Evolutionary conservation across 768 basidiomycete genomes (phyloP), one percentile per base, ranked within the genome.

Genomic region (Floccularia luteovirens): DNA sequence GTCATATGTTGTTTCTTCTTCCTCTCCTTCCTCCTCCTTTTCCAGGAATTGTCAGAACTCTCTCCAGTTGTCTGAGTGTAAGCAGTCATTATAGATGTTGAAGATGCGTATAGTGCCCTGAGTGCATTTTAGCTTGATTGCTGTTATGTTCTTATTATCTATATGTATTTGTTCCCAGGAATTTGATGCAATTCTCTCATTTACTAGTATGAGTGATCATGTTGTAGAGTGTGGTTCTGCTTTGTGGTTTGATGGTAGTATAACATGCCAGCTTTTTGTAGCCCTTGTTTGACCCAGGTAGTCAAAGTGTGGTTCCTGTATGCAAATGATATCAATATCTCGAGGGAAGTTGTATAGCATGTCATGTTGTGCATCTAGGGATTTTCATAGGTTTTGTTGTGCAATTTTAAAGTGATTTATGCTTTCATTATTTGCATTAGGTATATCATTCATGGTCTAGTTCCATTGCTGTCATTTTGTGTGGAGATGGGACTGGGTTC

Each of bases 51-150:
- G 30, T n/a, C 19, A 12, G 24, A 56, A 41, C 0, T 38, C 43
- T 11, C 20, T 24, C 0, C 60, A 35, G 0, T 47, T 49, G 8
- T 49, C 14, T 17, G 55, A 31, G 41, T 61, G 28, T 1, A 42
- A 43, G 11, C 58, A 46, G 48, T 63, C 54, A 24, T 61, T 62
- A 49, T 70, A 70, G 3, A 68, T 45, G 49, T 67, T 69, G 54
- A 65, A 50, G 0, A 68, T 51, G 0, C 44, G 41, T n/a, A 65
- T 3, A 2, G 16, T 40, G 0, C 52, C 50, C 2, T 38, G 31
- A 7, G 7, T 22, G 2, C 49, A 53, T 2, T 23, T 14, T 2
- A 63, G 10, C 13, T 48, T 40, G 0, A 61, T 44, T 1, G 45
- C 59, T 3, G 50, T 52, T 8, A 66, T 36, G 36, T 63, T 60